Conservation (phyloP, 2,329 filamentous ascomycete species). For the Paecilomyces niveus region DNA sequence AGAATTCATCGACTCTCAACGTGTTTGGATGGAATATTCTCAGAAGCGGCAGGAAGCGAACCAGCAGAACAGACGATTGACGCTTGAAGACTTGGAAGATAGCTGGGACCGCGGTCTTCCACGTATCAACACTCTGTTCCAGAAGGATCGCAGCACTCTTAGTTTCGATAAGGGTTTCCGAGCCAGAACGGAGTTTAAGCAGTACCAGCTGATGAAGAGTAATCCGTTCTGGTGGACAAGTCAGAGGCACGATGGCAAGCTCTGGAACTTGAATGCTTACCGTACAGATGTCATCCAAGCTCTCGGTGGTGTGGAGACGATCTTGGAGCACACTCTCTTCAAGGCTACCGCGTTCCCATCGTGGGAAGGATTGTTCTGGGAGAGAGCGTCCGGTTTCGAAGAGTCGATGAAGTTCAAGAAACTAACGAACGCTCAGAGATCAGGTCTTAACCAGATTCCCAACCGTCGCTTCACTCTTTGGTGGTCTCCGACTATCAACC, state of each 20-base stretch:
- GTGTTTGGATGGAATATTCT: conserved; percentile 98
- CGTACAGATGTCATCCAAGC: conserved; percentile 96
- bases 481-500: conserved; percentile 93
- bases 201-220: conserved; percentile 97
- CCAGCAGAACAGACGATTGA: conserved; percentile 90
- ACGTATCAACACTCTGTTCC: conserved; percentile 97
- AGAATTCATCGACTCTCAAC: conserved; percentile 97
- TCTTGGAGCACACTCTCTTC: conserved; percentile 93
- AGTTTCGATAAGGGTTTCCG: conserved; percentile 99
- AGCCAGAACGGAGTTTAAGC: conserved; percentile 91
- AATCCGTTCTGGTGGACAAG: conserved; percentile 99
- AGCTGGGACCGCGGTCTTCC: conserved; percentile 97
- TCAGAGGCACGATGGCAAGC: conserved; percentile 90
- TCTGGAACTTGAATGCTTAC: conserved; percentile 96
- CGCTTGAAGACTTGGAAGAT: conserved; percentile 92
- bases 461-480: conserved; percentile 97
- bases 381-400: conserved; percentile 56
- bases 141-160: conserved; percentile 93
- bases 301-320: conserved; percentile 92
- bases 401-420: conserved; percentile 95
- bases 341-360: conserved; percentile 94
- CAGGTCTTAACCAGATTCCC: conserved; percentile 95
- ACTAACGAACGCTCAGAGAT: conserved; percentile 91
- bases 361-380: conserved; percentile 96
- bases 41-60: conserved; percentile 96